phyloP scores from a whole-genome alignment of 257 asterid genomes.

The Capsicum rhomboideum region DNA sequence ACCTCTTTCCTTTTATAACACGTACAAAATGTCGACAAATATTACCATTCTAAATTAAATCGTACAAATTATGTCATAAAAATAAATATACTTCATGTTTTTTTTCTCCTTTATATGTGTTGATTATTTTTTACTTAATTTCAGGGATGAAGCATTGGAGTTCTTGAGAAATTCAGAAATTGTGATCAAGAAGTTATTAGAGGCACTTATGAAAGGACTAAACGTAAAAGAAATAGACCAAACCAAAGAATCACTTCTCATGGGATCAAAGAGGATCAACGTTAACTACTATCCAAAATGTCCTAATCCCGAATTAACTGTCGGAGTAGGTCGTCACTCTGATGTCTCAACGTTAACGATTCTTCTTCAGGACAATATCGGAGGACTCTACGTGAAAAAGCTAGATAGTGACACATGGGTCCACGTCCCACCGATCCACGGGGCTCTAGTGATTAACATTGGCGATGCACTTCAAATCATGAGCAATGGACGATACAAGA shows the following conservation, averaged over 20 bases:
- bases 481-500: conserved; percentile 24
- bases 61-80: not conserved
- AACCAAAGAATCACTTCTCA: conserved; percentile 12
- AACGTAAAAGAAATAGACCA: conserved; percentile 7
- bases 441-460: conserved; percentile 23
- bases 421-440: conserved; percentile 17
- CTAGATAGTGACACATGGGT: conserved; percentile 9
- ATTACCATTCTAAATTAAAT: no score
- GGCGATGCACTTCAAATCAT: conserved; percentile 26
- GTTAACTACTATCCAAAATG: conserved; percentile 25
- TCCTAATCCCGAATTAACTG: conserved; percentile 23
- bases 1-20: not conserved
- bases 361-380: conserved; percentile 25
- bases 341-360: conserved; percentile 22
- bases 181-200: conserved; percentile 7
- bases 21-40: no score
- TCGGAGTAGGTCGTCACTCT: conserved; percentile 29
- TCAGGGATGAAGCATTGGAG: conserved; percentile 16
- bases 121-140: not conserved
- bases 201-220: conserved; percentile 17
- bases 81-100: not conserved
- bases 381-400: conserved; percentile 23
- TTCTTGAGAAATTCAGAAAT: conserved; percentile 10
- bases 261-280: conserved; percentile 25
- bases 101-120: no score